A percentile compares a stretch with the other conserved stretches of the same genome.
phyloP scores from a whole-genome alignment of 78 protist genomes.

The Anaeramoeba flamelloides region DNA sequence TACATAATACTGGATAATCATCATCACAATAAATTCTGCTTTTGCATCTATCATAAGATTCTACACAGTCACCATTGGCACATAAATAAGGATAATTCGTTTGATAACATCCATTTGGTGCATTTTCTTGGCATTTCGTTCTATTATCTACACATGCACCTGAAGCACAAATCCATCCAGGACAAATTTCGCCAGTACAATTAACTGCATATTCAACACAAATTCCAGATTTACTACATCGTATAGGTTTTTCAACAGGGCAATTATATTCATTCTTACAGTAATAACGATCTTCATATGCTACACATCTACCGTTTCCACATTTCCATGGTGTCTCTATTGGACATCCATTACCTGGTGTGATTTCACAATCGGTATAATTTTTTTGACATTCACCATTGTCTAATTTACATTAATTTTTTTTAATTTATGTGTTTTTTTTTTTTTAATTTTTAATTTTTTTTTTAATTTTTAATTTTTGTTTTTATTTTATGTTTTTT shows the following conservation, averaged over 20 bases:
- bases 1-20: too few relatives aligned
- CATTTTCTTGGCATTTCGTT: not conserved
- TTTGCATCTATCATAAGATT: not conserved
- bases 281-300: not conserved
- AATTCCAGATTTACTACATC: not conserved
- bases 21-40: too few relatives aligned
- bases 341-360: not conserved
- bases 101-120: not conserved
- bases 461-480: too few relatives aligned
- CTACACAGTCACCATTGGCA: not conserved
- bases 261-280: not conserved
- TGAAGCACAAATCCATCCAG: not conserved
- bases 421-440: too few relatives aligned
- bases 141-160: not conserved
- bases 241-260: not conserved
- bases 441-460: too few relatives aligned
- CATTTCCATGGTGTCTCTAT: not conserved
- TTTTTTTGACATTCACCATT: not conserved
- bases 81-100: not conserved
- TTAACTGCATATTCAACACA: too few relatives aligned
- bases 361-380: not conserved
- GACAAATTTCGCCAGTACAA: too few relatives aligned
- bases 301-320: not conserved
- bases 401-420: too few relatives aligned
- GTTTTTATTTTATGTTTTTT: too few relatives aligned